phyloP scores from a whole-genome alignment of 2,329 filamentous ascomycete species.

The Xylaria polymorpha region DNA sequence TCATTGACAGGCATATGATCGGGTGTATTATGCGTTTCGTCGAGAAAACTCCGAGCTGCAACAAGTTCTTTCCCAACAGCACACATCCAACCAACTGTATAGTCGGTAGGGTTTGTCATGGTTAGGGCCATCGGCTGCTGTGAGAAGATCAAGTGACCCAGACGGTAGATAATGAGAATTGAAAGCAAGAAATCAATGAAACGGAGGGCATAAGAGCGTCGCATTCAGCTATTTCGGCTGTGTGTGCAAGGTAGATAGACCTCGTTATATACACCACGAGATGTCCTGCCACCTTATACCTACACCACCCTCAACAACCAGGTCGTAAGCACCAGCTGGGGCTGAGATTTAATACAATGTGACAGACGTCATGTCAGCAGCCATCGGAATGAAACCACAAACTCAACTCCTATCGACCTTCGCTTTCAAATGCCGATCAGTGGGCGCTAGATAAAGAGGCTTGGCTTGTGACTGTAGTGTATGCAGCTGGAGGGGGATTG shows the following conservation, averaged over 20 bases:
- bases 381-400: no score
- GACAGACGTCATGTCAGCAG: background rate
- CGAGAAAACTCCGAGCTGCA: constrained; percentile 15
- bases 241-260: background rate
- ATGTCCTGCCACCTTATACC: background rate
- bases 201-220: background rate
- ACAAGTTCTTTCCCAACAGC: constrained; percentile 9
- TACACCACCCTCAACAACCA: background rate
- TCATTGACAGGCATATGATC: background rate
- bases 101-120: background rate
- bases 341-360: background rate
- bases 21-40: constrained; percentile 3
- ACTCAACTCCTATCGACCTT: no score
- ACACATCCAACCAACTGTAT: constrained; percentile 30
- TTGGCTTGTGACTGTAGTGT: no score
- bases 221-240: background rate
- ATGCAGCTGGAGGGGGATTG: no score
- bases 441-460: no score
- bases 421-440: no score
- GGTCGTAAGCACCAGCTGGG: background rate
- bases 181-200: background rate
- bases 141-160: background rate
- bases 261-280: background rate
- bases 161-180: background rate
- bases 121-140: no score